Base-by-base conservation (phyloP, 192 early-diverging fungal genomes). In the Anaeromyces robustus region DNA sequence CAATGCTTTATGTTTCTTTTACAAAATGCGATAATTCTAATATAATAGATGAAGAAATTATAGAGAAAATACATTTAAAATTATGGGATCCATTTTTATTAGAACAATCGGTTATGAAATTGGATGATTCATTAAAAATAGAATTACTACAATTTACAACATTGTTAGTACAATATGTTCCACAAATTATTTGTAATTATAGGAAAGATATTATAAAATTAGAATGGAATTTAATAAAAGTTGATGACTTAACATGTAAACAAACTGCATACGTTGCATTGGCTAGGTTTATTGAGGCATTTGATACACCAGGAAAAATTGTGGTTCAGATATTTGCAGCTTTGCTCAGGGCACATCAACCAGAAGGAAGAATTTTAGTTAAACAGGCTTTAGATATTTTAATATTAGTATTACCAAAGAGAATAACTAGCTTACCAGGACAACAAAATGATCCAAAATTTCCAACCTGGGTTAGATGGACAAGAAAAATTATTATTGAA, bases 221-320 rank as follows among this genome's bases (percentile, higher is more conserved):
- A 87, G 95, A 93, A 11, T 98, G 97, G 97, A 91, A 91, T 78
- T 43, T 77, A 77, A 43, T 77, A 30, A 86, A 91, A 83, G 84
- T 87, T 28, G 97, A 98, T 81, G 98, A 99, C 78, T 89, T 95
- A 22, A 97, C 95, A 37, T 94, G 94, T 86, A 98, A 98, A 81
- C 95, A 98, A 82, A 92, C 97, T 1, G 93, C 97, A 12, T 98
- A 97, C 83, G 98, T 98, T 22, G 84, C 97, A 77, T 91, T 98
- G 52, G 92, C 95, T 19, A 89, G 94, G 77, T 98, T 98, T 84
- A 96, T 98, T 81, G 92, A 94, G 22, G 94, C 94, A 11, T 99
- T 93, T 85, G 95, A 97, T 30, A 96, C 96, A 4, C 96, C 96
- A 17, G 95, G 93, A 84, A 84, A 83, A 30, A 95, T 97, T 80